Evolutionary conservation across 2,329 filamentous ascomycete species (phyloP), one percentile per base, ranked within the genome.

Genomic region (Ophiostoma sp.): DNA sequence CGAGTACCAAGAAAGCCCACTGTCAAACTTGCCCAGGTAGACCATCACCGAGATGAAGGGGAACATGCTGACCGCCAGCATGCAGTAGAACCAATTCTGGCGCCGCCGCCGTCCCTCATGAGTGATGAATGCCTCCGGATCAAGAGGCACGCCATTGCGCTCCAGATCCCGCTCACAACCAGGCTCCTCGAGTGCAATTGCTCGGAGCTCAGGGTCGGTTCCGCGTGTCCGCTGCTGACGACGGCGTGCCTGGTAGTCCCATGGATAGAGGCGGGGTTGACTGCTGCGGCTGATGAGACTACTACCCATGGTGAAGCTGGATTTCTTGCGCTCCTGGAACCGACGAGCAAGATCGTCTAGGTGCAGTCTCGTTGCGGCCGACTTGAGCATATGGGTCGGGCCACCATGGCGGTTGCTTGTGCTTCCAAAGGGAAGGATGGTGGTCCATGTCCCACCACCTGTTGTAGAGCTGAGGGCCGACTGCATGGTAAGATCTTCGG

Each of bases 1-100:
- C 0, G 86, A 87, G 70, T 82, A 83, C 86, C 86, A 88, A 7
- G 82, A 82, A 36, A 88, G 81, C 0, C 82, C 82, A 0, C 80
- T 79, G 75, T 86, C 82, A 63, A 87, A 84, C 15, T 79, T 81
- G 12, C 85, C 85, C 11, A 77, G 80, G 33, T 86, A 80, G 0
- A 84, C 83, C 8, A 87, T 76, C 0, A 86, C 73, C 0, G 85
- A 83, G 11, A 86, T 78, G 66, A 88, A 84, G 0, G 87, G 87
- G n/a, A 88, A 81, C 55, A 74, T 71, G 22, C 83, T 83, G 57
- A 85, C 64, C 0, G 79, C 39, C 61, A 83, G 77, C 74, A 86
- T 82, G 15, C 78, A 59, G 9, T 79, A 76, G 75, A 86, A 87
- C 70, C 84, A 82, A 0, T 74, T 72, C 2, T 76, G 78, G 22